phyloP scores from a whole-genome alignment of 1,284 basidiomycete species.

The Baeospora myosura region DNA sequence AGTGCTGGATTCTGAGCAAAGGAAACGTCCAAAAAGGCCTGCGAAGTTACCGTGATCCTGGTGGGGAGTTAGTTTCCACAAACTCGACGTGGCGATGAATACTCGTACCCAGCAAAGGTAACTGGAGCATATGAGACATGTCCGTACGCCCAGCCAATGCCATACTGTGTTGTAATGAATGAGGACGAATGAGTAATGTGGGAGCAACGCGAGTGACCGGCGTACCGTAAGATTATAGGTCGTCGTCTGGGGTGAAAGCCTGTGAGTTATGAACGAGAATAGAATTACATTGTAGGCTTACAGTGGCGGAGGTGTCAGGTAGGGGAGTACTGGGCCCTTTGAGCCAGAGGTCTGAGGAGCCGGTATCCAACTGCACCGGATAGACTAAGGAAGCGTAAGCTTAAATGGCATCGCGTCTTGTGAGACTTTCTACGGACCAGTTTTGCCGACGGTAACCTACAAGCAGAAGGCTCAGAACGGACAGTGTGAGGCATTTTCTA shows the following conservation, averaged over 20 bases:
- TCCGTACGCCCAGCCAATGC: constrained; percentile 69
- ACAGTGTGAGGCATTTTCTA: background rate
- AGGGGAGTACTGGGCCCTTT: constrained; percentile 43
- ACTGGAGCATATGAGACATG: constrained; percentile 52
- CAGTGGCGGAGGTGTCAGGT: constrained; percentile 41
- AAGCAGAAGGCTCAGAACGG: background rate
- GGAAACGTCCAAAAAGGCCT: constrained; percentile 63
- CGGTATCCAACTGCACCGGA: constrained; percentile 70
- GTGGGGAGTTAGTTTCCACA: constrained; percentile 1
- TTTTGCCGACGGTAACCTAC: constrained; percentile 58
- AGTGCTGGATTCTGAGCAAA: constrained; percentile 60
- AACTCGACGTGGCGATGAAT: background rate
- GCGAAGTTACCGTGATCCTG: constrained; percentile 56
- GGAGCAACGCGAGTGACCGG: constrained; percentile 5
- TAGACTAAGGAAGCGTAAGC: constrained; percentile 35
- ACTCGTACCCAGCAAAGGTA: constrained; percentile 58
- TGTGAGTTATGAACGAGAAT: background rate
- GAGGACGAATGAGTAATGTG: background rate
- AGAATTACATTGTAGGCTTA: constrained; percentile 11
- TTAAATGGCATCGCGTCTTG: background rate
- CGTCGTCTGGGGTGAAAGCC: constrained; percentile 26
- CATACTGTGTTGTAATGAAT: constrained; percentile 44
- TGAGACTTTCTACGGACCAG: constrained; percentile 33
- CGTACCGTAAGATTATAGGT: constrained; percentile 57
- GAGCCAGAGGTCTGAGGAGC: constrained; percentile 78